Evolutionary conservation across 2,329 filamentous ascomycete genomes (phyloP), one percentile per base, ranked within the genome.

Genomic region (Colletotrichum australisinense): DNA sequence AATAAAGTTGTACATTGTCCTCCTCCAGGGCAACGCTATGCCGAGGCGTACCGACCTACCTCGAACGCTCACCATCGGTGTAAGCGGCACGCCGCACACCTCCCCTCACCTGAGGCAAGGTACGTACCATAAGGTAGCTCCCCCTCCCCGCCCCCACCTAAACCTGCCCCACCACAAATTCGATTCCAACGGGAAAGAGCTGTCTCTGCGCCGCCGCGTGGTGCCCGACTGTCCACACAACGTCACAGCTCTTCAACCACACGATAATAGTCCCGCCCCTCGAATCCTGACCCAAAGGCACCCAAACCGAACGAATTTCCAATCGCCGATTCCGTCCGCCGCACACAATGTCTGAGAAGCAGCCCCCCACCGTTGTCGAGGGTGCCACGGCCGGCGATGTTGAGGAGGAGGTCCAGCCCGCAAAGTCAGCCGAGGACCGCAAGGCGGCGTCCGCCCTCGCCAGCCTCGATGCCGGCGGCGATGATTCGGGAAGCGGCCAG

Each of bases 361-460:
- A 93, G 80, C 90, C 91, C 55, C 79, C 86, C 57, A 85, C 81
- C 64, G 81, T 92, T 72, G 85, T 87, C 75, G 90, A 93, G 81
- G 91, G 91, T 79, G 89, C 89, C 72, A 87, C 88, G 35, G 85
- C 87, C 58, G 89, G 86, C 74, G 89, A 91, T 75, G 85, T 88
- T 75, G 89, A 91, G 70, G 89, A 91, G 74, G 89, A 90, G 77
- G 82, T 86, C 76, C 76, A 82, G 38, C 82, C 84, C 69, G 88
- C 88, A 78, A 93, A 92, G 83, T 90, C 89, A 55, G 93, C 93
- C 79, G 93, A 95, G 83, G 93, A 94, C 84, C 91, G 93, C 83
- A 94, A 94, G 83, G 92, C 93, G 58, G 92, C 92, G 53, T 92
- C 91, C 7, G 93, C 93, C 35, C 89, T 95, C 73, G 93, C 92